Evolutionary conservation across 495 filamentous ascomycete species (phyloP).

Genomic region (Hypoxylon crocopeplum): DNA sequence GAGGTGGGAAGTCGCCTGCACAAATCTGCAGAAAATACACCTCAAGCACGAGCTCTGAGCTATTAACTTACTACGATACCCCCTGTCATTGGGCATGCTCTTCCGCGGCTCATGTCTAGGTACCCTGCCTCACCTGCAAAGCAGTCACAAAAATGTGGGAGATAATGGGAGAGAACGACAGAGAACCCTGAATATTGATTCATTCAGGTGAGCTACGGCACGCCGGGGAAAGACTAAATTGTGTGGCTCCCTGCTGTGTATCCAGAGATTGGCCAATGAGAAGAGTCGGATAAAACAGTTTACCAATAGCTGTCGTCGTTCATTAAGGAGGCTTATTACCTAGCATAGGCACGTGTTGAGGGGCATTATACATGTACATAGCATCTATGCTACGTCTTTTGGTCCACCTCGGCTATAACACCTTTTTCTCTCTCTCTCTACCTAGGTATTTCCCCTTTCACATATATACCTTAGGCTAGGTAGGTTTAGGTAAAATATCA

Average conservation of each 20-base stretch:
- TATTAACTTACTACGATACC: conserved; percentile 29
- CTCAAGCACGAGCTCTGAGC: conserved; percentile 34
- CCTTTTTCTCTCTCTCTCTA: neutral
- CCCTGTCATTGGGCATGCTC: conserved; percentile 13
- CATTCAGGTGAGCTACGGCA: conserved; percentile 6
- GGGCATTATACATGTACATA: neutral
- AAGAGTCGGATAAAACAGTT: conserved; percentile 22
- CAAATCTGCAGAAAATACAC: conserved; percentile 30
- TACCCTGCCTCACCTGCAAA: conserved; percentile 19
- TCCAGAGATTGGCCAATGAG: conserved; percentile 21
- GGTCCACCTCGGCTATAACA: neutral
- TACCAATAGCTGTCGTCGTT: conserved; percentile 3
- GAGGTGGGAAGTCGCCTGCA: conserved; percentile 15
- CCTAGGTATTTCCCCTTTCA: too few relatives aligned
- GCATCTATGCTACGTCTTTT: neutral
- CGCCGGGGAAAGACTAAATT: conserved; percentile 6
- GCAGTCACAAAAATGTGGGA: neutral
- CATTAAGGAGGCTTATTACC: conserved; percentile 6
- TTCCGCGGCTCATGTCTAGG: conserved; percentile 26
- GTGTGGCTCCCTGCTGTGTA: conserved; percentile 8
- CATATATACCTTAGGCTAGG: too few relatives aligned
- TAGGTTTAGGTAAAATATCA: too few relatives aligned
- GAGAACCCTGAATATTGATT: neutral
- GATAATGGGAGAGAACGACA: neutral
- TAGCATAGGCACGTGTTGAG: conserved; percentile 4